These are phyloP conservation scores for Sporobolomyces pararoseus DNA, from an alignment of 768 basidiomycete genomes.

Conservation along the genomic window DNA sequence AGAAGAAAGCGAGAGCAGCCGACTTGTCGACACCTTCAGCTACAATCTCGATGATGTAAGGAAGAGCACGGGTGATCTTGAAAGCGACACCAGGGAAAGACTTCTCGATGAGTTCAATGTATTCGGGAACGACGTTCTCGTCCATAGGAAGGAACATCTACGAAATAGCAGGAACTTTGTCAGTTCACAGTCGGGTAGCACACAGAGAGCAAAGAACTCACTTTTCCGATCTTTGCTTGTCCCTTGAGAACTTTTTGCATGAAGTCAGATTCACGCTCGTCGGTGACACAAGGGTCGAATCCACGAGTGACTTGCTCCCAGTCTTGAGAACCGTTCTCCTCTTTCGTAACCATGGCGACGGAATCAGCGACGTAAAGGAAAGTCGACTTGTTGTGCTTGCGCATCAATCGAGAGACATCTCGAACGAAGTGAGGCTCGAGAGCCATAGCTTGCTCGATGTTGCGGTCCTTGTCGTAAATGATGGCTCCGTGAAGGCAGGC, in stretches of 20 bases:
- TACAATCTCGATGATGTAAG: constrained; percentile 44
- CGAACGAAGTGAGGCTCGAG: constrained; percentile 42
- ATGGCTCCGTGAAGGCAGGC: constrained; percentile 43
- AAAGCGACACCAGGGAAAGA: constrained; percentile 37
- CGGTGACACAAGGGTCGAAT: constrained; percentile 41
- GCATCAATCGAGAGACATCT: constrained; percentile 38
- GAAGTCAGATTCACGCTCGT: constrained; percentile 39
- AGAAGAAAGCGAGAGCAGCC: constrained; percentile 42
- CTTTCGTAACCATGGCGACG: constrained; percentile 42
- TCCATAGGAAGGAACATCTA: constrained; percentile 45
- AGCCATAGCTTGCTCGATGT: constrained; percentile 32
- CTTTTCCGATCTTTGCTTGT: constrained; percentile 38
- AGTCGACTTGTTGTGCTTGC: constrained; percentile 43
- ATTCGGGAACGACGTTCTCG: constrained; percentile 39
- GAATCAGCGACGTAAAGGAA: constrained; percentile 43
- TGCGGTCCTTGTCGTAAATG: constrained; percentile 43
- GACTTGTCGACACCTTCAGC: constrained; percentile 43
- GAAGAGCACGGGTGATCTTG: constrained; percentile 43
- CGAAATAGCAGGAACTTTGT: background rate
- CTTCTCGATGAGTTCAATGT: constrained; percentile 38
- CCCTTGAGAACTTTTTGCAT: constrained; percentile 37
- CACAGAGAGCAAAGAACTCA: background rate
- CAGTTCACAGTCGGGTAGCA: background rate
- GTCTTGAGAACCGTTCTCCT: constrained; percentile 41
- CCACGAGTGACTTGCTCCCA: constrained; percentile 41